Evolutionary conservation across 768 basidiomycete species (phyloP).

Genomic region (Jaapia argillacea): DNA sequence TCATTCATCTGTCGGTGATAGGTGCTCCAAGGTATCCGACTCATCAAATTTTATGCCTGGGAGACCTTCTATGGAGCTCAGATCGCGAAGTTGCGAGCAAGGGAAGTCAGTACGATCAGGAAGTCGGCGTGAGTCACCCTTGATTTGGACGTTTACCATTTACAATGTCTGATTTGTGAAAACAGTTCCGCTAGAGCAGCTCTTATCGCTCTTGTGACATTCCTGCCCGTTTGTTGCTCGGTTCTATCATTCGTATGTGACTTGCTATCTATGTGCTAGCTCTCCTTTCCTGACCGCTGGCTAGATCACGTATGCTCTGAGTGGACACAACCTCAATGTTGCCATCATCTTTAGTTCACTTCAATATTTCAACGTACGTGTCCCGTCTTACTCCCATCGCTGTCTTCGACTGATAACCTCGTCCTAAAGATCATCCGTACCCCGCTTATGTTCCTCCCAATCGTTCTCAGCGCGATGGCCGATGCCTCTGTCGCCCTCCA

Average conservation of each 20-base stretch:
- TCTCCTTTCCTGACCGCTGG: neutral
- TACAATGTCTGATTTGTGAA: too few species aligned
- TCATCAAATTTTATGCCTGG: slow-evolving; percentile 58
- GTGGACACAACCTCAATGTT: slow-evolving; percentile 41
- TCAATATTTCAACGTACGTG: slow-evolving; percentile 44
- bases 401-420: too few species aligned
- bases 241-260: slow-evolving; percentile 40
- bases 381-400: too few species aligned
- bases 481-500: slow-evolving; percentile 40
- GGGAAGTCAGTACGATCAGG: slow-evolving; percentile 26
- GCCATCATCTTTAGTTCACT: slow-evolving; percentile 47
- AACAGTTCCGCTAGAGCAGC: slow-evolving; percentile 17
- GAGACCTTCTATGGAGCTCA: slow-evolving; percentile 38
- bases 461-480: slow-evolving; percentile 36
- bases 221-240: slow-evolving; percentile 41
- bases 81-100: slow-evolving; percentile 29
- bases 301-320: slow-evolving; percentile 56
- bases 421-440: slow-evolving; percentile 47
- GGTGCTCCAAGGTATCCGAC: slow-evolving; percentile 57
- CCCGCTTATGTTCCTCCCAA: slow-evolving; percentile 47
- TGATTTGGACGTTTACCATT: too few species aligned
- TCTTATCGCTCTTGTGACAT: slow-evolving; percentile 34
- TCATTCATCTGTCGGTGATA: slow-evolving; percentile 13
- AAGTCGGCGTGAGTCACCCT: slow-evolving; percentile 28
- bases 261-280: neutral